Percentiles rank a stretch among this genome's conserved stretches.
Evolutionary conservation across 345 rosid species (phyloP).

Genomic region (Eucalyptus pauciflora): DNA sequence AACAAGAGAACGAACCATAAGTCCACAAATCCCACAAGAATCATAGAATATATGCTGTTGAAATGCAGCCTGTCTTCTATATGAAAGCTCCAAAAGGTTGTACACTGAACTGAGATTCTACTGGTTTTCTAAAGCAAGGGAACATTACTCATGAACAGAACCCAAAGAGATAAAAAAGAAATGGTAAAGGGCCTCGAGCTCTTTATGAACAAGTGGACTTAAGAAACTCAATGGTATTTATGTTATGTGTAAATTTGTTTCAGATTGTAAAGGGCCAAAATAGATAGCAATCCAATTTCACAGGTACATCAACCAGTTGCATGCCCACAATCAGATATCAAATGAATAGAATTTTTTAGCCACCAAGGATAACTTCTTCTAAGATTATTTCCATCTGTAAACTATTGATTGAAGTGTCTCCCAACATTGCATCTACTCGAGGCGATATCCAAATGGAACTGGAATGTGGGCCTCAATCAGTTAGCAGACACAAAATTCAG

Average conservation of each 20-base stretch:
- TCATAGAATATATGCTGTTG: background rate
- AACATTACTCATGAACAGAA: background rate
- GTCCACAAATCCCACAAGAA: background rate
- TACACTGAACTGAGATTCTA: background rate
- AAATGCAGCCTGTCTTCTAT: background rate
- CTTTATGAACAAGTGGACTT: background rate
- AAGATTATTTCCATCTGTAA: background rate
- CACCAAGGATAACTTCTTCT: background rate
- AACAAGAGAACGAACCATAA: background rate
- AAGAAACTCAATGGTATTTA: background rate
- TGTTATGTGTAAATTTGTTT: background rate
- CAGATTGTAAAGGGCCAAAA: background rate
- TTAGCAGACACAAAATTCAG: background rate
- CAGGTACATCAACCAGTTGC: background rate
- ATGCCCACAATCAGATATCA: background rate
- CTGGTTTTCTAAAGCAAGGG: background rate
- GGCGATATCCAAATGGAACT: background rate
- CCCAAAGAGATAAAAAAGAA: background rate
- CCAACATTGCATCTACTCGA: background rate
- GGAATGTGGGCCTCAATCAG: background rate
- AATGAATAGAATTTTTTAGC: background rate
- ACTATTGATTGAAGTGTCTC: background rate
- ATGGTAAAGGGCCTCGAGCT: background rate
- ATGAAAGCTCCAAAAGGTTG: background rate
- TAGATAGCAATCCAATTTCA: background rate